Evolutionary conservation across 176 grass and related monocot genomes (phyloP).

Genomic region (Zoysia pacifica): DNA sequence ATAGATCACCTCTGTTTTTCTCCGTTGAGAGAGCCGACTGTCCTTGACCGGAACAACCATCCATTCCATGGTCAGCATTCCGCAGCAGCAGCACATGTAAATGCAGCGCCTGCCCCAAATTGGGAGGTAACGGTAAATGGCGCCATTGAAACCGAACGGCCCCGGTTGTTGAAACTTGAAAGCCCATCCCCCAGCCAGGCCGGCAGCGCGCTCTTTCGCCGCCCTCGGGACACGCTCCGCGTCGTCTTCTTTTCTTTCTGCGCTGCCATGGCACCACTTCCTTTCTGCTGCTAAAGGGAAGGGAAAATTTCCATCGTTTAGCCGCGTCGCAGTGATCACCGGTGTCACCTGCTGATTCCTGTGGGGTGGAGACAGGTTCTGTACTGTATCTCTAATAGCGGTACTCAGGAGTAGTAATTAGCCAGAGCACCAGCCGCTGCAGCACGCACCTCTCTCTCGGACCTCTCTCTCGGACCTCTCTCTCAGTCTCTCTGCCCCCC

Average conservation of each 20-base stretch:
- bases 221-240: slow-evolving; percentile 1
- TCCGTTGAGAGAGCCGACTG: background rate
- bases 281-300: too few relatives aligned
- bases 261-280: background rate
- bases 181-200: background rate
- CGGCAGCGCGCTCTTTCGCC: background rate
- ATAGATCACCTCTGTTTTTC: slow-evolving; percentile 3
- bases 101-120: too few relatives aligned
- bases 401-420: background rate
- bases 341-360: background rate
- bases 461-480: too few relatives aligned
- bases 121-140: background rate
- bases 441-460: too few relatives aligned
- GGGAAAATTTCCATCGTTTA: too few relatives aligned
- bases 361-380: slow-evolving; percentile 31
- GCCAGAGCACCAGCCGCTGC: slow-evolving; percentile 8
- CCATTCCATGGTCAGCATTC: too few relatives aligned
- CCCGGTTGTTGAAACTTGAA: background rate
- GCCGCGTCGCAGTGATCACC: background rate
- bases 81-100: too few relatives aligned
- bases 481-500: background rate
- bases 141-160: background rate
- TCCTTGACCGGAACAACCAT: background rate
- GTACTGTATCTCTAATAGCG: too few relatives aligned
- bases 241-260: background rate